Base-by-base conservation (phyloP, 139 green algal genomes). In the Diplosphaera chodatii region DNA sequence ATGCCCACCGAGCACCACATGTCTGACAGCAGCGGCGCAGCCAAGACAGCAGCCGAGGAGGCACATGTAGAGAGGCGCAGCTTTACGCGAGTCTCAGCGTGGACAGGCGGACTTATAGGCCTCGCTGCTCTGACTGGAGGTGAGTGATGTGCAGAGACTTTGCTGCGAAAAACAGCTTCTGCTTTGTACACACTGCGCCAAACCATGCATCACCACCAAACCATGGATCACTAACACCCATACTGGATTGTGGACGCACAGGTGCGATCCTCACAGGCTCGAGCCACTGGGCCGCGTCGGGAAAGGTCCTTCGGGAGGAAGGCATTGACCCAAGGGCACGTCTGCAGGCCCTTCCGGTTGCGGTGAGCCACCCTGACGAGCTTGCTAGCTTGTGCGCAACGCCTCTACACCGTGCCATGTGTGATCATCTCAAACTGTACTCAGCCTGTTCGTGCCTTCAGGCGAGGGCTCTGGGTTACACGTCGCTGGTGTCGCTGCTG, bases 221-320 rank as follows among this genome's bases (percentile, higher is more conserved):
- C 37, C 37, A 48, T 48, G 37, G 13, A 8, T 8, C 37, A 48
- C 13, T 48, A 8, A 48, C 37, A n/a, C n/a, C n/a, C n/a, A n/a
- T n/a, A n/a, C n/a, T n/a, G 37, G 48, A 25, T 25, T 59, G 22
- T 25, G 13, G 13, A 59, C 6, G 10, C 25, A 18, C 48, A 59
- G 48, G 48, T 59, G 48, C 48, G 10, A 4, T 59, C 48, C 16
- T 59, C 10, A 59, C 48, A 5, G 48, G 48, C 48, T 59, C 48
- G 13, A 59, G 48, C 48, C 64, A 80, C 23, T 80, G 63, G 16
- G 28, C 31, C 1, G 66, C 66, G 15, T 83, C 78, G 13, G 66
- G 65, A 8, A 84, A 84, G 40, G 37, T 66, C 32, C 70, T 84
- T 22, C 48, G 40, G 62, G 71, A 83, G 32, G 78, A 84, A 4